Conservation (phyloP, 129 eudicot genomes). For the Chrysanthemum lavandulifolium region DNA sequence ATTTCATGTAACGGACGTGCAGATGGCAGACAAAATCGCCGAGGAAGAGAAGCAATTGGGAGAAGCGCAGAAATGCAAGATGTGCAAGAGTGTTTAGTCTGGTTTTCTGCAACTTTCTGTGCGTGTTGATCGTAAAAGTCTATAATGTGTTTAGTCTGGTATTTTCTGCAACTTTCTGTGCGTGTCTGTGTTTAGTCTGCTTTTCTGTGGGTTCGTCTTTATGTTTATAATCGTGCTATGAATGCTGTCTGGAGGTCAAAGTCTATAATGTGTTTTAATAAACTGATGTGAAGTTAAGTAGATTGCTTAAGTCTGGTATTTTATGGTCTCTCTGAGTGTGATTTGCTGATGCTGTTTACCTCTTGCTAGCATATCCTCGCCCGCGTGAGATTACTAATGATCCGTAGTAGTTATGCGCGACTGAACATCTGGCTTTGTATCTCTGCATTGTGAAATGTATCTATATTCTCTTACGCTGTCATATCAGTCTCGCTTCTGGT, state of each 20-base stretch:
- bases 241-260: background rate
- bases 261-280: background rate
- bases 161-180: background rate
- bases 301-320: no score
- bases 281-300: no score
- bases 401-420: no score
- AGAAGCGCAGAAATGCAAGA: background rate
- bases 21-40: background rate
- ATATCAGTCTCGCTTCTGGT: no score
- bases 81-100: background rate
- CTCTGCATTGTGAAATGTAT: no score
- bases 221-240: background rate
- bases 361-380: no score
- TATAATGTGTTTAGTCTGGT: background rate
- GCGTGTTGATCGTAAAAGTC: background rate
- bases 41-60: slow-evolving; percentile 12
- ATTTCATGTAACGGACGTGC: background rate
- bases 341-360: no score
- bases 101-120: background rate
- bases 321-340: no score
- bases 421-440: no score
- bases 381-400: no score
- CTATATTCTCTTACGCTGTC: no score
- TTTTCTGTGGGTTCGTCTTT: background rate
- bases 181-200: no score